Conservation (phyloP, 768 basidiomycete species). For the Daedaleopsis sinensis region DNA sequence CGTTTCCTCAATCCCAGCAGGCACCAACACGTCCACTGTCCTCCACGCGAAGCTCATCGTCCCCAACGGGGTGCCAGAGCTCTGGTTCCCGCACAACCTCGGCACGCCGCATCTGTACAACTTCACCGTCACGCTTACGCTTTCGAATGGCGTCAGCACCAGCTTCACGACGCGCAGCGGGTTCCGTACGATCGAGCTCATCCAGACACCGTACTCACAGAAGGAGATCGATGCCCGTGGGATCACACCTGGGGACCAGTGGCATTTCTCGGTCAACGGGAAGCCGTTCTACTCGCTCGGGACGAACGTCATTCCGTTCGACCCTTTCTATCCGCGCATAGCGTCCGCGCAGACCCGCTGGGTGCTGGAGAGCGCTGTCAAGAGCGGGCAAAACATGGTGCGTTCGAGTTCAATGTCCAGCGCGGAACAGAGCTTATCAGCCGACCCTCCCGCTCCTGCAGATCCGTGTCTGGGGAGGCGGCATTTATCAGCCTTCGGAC, state of each 20-base stretch:
- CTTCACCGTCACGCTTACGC: constrained; percentile 44
- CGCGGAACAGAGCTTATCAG: too few species aligned
- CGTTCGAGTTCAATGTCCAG: constrained; percentile 8
- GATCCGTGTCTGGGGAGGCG: constrained; percentile 67
- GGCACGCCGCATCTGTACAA: constrained; percentile 59
- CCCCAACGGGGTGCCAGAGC: constrained; percentile 46
- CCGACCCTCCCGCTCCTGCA: constrained; percentile 27
- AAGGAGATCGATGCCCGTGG: constrained; percentile 47
- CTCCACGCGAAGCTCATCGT: constrained; percentile 48
- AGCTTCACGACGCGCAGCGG: constrained; percentile 50
- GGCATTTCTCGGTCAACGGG: constrained; percentile 63
- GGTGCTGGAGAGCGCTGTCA: constrained; percentile 57
- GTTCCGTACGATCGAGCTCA: constrained; percentile 59
- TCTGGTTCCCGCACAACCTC: constrained; percentile 60
- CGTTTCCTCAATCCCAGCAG: constrained; percentile 25
- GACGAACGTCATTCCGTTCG: constrained; percentile 63
- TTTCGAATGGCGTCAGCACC: constrained; percentile 15
- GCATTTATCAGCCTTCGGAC: constrained; percentile 38
- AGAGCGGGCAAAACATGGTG: constrained; percentile 64
- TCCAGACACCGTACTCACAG: constrained; percentile 50
- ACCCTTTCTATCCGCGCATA: constrained; percentile 58
- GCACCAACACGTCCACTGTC: constrained; percentile 39
- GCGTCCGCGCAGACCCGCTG: constrained; percentile 53
- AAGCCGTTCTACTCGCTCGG: constrained; percentile 57
- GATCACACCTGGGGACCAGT: constrained; percentile 61